Evolutionary conservation across 495 filamentous ascomycete genomes (phyloP).

Genomic region (Podospora sp.): DNA sequence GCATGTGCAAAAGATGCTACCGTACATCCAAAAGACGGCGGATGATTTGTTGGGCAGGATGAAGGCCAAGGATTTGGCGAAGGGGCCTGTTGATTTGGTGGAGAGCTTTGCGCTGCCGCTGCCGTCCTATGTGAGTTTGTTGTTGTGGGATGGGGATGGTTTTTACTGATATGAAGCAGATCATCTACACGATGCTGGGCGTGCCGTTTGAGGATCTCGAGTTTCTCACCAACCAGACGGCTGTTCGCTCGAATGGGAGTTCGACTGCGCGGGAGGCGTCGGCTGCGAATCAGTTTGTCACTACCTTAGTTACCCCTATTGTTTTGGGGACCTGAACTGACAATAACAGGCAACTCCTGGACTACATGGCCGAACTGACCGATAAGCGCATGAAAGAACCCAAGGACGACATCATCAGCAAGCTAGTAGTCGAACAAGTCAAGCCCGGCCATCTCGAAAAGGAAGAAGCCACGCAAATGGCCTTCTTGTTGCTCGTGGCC

Average conservation of each 20-base stretch:
- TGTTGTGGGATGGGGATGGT: neutral
- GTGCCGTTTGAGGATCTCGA: constrained; percentile 51
- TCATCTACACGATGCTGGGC: constrained; percentile 52
- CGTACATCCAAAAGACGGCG: constrained; percentile 50
- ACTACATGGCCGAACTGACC: constrained; percentile 42
- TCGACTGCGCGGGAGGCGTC: constrained; percentile 46
- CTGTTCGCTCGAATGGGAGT: constrained; percentile 49
- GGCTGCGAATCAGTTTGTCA: constrained; percentile 37
- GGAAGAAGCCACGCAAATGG: constrained; percentile 45
- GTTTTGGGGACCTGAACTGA: constrained; percentile 11
- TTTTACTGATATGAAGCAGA: constrained; percentile 29
- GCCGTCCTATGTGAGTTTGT: constrained; percentile 41
- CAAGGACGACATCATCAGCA: constrained; percentile 48
- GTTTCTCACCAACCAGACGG: constrained; percentile 45
- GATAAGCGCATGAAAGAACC: constrained; percentile 41
- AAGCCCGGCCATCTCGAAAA: constrained; percentile 41
- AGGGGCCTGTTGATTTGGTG: constrained; percentile 45
- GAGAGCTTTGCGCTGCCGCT: constrained; percentile 49
- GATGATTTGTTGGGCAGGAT: constrained; percentile 42
- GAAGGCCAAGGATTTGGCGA: constrained; percentile 31
- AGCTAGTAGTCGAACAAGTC: constrained; percentile 44
- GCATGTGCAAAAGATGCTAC: constrained; percentile 41
- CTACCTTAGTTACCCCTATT: neutral
- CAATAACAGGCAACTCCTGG: constrained; percentile 37
- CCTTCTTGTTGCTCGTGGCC: constrained; percentile 50